Base-by-base conservation (phyloP, 2,329 filamentous ascomycete species). In the Aspergillus caelatus region DNA sequence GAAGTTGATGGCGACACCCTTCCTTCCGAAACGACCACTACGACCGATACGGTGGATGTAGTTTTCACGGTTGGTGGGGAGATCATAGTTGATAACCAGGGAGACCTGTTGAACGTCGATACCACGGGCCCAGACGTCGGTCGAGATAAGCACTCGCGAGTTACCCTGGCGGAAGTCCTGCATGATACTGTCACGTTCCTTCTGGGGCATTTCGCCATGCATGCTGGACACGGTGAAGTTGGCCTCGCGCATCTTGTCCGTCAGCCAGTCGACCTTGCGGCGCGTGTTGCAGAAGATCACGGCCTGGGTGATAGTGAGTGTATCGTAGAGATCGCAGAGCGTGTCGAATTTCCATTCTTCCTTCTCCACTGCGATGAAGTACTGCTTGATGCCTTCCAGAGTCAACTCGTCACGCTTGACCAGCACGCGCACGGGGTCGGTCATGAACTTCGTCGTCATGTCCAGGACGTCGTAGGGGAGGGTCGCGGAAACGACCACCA, bases 381-480 rank as follows among this genome's bases (percentile, higher is more conserved):
- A 99, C 79, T 99, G 95, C 84, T 98, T 98, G 58, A 99, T 85
- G 62, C 95, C 95, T 82, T 98, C 95, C 57, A 99, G 88, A 2
- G 95, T 99, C 84, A 99, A 83, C 79, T 99, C 95, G 80, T 98
- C 95, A 89, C 94, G 94, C 88, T 98, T 97, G 78, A 98, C 94
- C 30, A 98, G 86, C 75, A 98, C 96, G 69, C 94, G 91, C 53
- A 97, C 94, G 0, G 94, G 94, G 74, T 98, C 94, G 30, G 93
- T 97, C 95, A 99, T 99, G 86, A 99, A 99, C 81, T 98, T 98
- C 70, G 94, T 98, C 36, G 95, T 99, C 91, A 99, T 97, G 80
- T 98, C 94, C 59, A 99, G 88, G 23, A 99, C 95, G 76, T 99
- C 95, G 84, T 98, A 96, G 53, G 95, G 95, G 39, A 99, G 89